A percentile compares a stretch with the other conserved stretches of the same genome.
phyloP scores from a whole-genome alignment of 2,329 filamentous ascomycete genomes.

The Claviceps lovelessii region DNA sequence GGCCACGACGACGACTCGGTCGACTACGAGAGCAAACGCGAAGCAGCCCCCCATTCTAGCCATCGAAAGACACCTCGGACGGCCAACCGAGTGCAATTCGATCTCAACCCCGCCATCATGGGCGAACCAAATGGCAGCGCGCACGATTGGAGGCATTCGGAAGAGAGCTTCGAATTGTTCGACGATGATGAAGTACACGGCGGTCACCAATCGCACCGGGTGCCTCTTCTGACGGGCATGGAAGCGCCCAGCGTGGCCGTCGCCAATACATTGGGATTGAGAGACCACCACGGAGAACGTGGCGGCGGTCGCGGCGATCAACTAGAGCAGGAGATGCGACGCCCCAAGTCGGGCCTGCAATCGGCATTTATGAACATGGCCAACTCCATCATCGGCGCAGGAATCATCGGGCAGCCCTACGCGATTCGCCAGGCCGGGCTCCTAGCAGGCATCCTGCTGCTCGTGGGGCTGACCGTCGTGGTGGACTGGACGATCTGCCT shows the following conservation, averaged over 20 bases:
- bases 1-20: conserved; percentile 16
- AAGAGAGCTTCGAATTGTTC: conserved; percentile 33
- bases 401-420: conserved; percentile 77
- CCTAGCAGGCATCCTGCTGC: conserved; percentile 60
- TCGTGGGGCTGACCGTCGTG: conserved; percentile 65
- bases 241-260: conserved; percentile 66
- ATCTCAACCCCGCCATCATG: conserved; percentile 35
- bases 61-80: conserved; percentile 22
- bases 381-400: conserved; percentile 83
- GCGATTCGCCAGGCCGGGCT: conserved; percentile 89
- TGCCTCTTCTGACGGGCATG: conserved; percentile 67
- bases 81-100: conserved; percentile 63
- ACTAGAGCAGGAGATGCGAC: conserved; percentile 39
- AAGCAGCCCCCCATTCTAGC: background rate
- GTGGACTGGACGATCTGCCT: conserved; percentile 97
- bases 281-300: conserved; percentile 23
- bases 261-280: conserved; percentile 37
- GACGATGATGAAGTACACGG: conserved; percentile 30
- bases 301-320: conserved; percentile 25
- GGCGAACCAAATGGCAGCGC: conserved; percentile 13
- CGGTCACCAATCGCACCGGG: conserved; percentile 36
- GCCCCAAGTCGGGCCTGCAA: conserved; percentile 72
- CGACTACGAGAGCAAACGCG: conserved; percentile 4
- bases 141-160: conserved; percentile 4
- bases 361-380: conserved; percentile 99